Base-by-base conservation (phyloP, 176 grass and related monocot species). In the Lolium rigidum region DNA sequence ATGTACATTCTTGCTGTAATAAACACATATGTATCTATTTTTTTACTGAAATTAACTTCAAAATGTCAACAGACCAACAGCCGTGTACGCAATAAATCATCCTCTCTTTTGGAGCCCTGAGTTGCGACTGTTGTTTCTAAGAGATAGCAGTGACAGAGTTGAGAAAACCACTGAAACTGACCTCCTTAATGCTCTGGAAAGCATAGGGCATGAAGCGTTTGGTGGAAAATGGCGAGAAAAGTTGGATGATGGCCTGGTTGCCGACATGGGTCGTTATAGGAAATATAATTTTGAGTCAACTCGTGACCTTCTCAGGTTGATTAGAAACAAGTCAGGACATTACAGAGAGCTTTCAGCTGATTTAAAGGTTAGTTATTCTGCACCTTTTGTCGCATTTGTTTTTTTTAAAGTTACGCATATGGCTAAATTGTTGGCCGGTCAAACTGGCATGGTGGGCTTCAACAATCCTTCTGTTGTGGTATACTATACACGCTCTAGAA, bases 271-370 rank as follows among this genome's bases (percentile, higher is more conserved):
- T 52, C 90, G 92, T 31, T 96, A 93, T 85, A 92, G 97, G 54
- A 99, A 96, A 86, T 99, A 99, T 89, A 95, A 91, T 66, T 99
- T 99, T 47, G 89, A 96, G 57, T 99, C 92, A 25, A 83, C 90
- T 59, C 94, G 97, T 38, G 97, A 99, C 77, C 94, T 99, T 85
- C 89, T 99, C 60, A 93, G 97, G 61, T 88, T 93, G 46, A 96
- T 99, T 56, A 94, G 97, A 86, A 99, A 99, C 82, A 99, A 99
- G 66, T 94, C 90, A 58, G 92, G 92, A 46, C 97, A 99, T 81
- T 99, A 96, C 54, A 96, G 97, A 87, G 94, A 99, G 78, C 94
- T 99, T 88, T 78, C 90, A 48, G 88, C 58, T 80, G 94, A 94
- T 86, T 90, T 99, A 71, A 91, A 99, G 92, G 97, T 99, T 71